These are phyloP conservation scores for Eremochloa ophiuroides DNA, from an alignment of 176 grass and related monocot genomes.

Conservation along the genomic window DNA sequence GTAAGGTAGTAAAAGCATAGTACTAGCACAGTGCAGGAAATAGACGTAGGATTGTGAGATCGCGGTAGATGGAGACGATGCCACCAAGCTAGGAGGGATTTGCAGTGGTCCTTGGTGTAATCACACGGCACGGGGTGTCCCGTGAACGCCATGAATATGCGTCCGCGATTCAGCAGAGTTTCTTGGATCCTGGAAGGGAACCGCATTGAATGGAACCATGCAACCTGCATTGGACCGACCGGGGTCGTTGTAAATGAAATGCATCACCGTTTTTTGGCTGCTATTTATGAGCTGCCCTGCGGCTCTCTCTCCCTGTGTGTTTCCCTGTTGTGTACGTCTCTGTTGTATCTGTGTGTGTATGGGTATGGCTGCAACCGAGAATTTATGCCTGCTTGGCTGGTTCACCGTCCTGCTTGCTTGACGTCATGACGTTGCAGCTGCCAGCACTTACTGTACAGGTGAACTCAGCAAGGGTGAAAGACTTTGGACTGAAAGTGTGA, in stretches of 20 bases:
- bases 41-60: slow-evolving; percentile 30
- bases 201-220: slow-evolving; percentile 41
- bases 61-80: slow-evolving; percentile 9
- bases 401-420: background rate
- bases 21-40: slow-evolving; percentile 52
- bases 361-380: background rate
- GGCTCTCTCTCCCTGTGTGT: too few species aligned
- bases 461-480: too few species aligned
- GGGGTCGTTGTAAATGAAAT: slow-evolving; percentile 39
- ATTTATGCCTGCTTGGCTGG: slow-evolving; percentile 1
- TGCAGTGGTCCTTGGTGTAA: slow-evolving; percentile 17
- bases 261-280: background rate
- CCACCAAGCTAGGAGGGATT: too few species aligned
- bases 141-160: slow-evolving; percentile 51
- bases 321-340: background rate
- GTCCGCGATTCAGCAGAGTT: slow-evolving; percentile 6
- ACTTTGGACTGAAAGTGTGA: background rate
- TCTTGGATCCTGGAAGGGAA: slow-evolving; percentile 34
- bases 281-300: slow-evolving; percentile 27
- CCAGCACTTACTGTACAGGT: background rate
- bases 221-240: slow-evolving; percentile 9
- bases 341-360: slow-evolving; percentile 1
- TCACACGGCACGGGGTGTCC: slow-evolving; percentile 18
- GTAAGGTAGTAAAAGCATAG: slow-evolving; percentile 36
- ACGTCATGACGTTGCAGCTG: background rate